Percentiles rank a stretch among this genome's conserved stretches.
Evolutionary conservation across 108 stramenopile species (phyloP).

Genomic region (Nitzschia putrida): DNA sequence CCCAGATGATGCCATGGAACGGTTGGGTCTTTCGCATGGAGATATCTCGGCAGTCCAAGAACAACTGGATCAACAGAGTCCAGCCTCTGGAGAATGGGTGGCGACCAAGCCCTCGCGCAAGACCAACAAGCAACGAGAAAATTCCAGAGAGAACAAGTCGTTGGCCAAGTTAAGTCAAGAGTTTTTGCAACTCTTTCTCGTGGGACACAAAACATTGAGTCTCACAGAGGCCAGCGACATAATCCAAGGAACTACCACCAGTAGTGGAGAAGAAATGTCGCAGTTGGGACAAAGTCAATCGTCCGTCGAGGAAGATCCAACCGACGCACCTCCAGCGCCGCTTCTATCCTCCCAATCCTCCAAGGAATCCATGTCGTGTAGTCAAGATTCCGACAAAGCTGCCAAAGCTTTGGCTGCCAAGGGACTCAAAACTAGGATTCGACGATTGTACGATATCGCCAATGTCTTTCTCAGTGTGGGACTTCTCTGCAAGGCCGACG

Average conservation of each 20-base stretch:
- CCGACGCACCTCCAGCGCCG: background rate
- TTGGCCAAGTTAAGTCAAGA: slow-evolving; percentile 78
- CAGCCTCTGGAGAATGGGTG: background rate
- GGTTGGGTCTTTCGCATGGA: slow-evolving; percentile 10
- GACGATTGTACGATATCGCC: slow-evolving; percentile 96
- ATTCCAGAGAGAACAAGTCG: slow-evolving; percentile 54
- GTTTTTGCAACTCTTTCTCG: slow-evolving; percentile 86
- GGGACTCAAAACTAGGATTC: slow-evolving; percentile 90
- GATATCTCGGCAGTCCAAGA: background rate
- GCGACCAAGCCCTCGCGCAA: slow-evolving; percentile 1
- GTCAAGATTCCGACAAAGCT: slow-evolving; percentile 11
- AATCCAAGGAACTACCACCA: slow-evolving; percentile 62
- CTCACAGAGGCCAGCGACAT: slow-evolving; percentile 76
- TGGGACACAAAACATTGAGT: slow-evolving; percentile 55
- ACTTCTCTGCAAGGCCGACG: slow-evolving; percentile 74
- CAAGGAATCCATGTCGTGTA: too few relatives aligned
- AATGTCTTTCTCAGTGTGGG: slow-evolving; percentile 87
- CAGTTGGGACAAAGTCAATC: slow-evolving; percentile 18
- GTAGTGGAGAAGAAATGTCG: slow-evolving; percentile 21
- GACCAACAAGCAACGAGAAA: background rate
- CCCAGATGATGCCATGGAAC: slow-evolving; percentile 43
- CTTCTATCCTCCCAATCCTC: background rate
- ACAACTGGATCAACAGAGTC: background rate
- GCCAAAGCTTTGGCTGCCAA: slow-evolving; percentile 38
- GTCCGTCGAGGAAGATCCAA: background rate